Percentiles rank a stretch among this genome's conserved stretches.
Evolutionary conservation across 768 basidiomycete species (phyloP).

Genomic region (Lentinula lateritia): DNA sequence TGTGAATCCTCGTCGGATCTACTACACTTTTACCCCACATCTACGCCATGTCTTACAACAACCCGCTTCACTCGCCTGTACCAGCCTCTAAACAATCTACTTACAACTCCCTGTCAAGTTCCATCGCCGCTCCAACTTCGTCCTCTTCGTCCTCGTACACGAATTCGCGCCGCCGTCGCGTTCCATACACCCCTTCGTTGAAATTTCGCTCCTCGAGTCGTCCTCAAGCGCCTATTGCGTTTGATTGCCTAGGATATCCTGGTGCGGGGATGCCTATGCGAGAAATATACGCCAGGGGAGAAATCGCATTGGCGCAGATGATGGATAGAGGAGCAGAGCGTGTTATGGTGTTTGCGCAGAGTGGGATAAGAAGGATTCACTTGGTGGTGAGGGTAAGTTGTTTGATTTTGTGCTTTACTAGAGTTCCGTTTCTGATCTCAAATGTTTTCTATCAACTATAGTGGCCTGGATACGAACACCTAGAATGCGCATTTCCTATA

Average conservation of each 20-base stretch:
- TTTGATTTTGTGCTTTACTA: neutral
- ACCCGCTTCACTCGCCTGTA: neutral
- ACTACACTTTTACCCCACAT: neutral
- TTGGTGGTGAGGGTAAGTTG: neutral
- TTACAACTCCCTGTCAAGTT: neutral
- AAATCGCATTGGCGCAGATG: neutral
- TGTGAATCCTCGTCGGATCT: neutral
- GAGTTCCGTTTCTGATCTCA: neutral
- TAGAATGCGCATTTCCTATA: neutral
- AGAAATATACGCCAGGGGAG: neutral
- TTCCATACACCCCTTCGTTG: neutral
- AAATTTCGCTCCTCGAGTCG: neutral
- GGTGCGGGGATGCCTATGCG: neutral
- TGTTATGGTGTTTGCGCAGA: neutral
- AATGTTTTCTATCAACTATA: neutral
- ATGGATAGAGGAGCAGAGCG: neutral
- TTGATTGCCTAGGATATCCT: neutral
- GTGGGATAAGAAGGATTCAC: neutral
- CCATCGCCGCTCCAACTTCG: neutral
- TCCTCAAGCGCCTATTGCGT: neutral
- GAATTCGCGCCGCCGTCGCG: neutral
- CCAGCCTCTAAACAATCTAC: neutral
- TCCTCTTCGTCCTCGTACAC: neutral
- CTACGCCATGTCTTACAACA: neutral
- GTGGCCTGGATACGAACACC: conserved; percentile 1